Evolutionary conservation across 768 basidiomycete species (phyloP).

Genomic region (Phlebiopsis gigantea): DNA sequence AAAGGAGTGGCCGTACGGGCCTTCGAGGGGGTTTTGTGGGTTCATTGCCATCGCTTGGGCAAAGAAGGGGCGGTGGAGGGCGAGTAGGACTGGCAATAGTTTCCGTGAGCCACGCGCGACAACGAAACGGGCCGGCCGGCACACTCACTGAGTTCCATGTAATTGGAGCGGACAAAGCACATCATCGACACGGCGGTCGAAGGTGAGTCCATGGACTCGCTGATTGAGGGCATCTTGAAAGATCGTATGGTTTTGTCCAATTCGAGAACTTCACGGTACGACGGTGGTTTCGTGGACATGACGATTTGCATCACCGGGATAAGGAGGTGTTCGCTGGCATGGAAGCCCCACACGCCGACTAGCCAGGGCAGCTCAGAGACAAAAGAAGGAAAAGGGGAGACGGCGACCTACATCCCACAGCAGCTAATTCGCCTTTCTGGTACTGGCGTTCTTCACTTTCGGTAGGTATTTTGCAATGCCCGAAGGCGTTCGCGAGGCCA

Average conservation of each 20-base stretch:
- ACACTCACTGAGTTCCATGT: constrained; percentile 38
- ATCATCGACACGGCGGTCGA: constrained; percentile 17
- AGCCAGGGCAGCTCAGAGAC: constrained; percentile 4
- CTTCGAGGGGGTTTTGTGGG: constrained; percentile 41
- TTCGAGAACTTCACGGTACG: constrained; percentile 43
- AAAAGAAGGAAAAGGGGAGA: background rate
- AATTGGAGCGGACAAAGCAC: constrained; percentile 35
- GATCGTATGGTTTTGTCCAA: constrained; percentile 57
- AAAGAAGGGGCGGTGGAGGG: constrained; percentile 53
- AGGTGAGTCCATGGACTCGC: constrained; percentile 12
- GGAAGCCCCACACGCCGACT: constrained; percentile 58
- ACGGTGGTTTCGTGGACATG: constrained; percentile 53
- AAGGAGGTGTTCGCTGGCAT: constrained; percentile 55
- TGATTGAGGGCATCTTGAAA: constrained; percentile 36
- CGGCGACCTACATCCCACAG: constrained; percentile 15
- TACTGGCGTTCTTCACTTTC: constrained; percentile 41
- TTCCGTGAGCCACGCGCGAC: background rate
- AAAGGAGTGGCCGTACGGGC: constrained; percentile 47
- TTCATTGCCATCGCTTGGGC: constrained; percentile 48
- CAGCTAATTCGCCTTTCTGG: constrained; percentile 19
- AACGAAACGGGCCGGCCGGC: background rate
- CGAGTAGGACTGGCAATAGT: constrained; percentile 39
- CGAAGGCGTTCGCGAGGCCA: constrained; percentile 50
- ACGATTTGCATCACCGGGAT: constrained; percentile 54
- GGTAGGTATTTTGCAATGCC: constrained; percentile 55